Percentiles rank a stretch among this genome's conserved stretches.
Evolutionary conservation across 257 asterid species (phyloP).

Genomic region (Nyctanthes arbortristis): DNA sequence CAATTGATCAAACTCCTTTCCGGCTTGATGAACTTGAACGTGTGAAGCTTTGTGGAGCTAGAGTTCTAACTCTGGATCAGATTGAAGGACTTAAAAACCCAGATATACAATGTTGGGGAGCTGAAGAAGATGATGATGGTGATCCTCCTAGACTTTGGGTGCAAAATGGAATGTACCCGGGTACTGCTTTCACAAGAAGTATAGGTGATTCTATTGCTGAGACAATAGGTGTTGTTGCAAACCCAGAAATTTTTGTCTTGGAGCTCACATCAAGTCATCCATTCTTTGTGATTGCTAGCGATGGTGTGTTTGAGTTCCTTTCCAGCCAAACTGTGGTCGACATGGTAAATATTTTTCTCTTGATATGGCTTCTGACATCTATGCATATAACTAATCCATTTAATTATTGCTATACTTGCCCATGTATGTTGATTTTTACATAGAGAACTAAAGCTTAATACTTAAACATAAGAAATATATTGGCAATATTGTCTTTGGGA

Average conservation of each 20-base stretch:
- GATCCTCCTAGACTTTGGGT: constrained; percentile 99
- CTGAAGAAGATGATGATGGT: constrained; percentile 95
- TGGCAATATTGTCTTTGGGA: neutral
- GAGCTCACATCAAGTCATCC: constrained; percentile 78
- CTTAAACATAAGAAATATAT: neutral
- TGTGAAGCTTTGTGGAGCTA: constrained; percentile 91
- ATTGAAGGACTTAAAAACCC: constrained; percentile 91
- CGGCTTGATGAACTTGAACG: constrained; percentile 84
- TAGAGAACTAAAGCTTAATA: neutral
- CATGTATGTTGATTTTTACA: neutral
- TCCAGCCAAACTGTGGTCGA: constrained; percentile 95
- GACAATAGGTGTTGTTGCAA: constrained; percentile 86
- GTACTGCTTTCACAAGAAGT: constrained; percentile 97
- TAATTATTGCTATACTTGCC: neutral
- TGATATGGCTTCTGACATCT: neutral
- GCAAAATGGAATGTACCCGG: constrained; percentile 97
- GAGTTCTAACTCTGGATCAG: constrained; percentile 97
- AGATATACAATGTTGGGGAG: constrained; percentile 87
- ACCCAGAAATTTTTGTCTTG: constrained; percentile 84
- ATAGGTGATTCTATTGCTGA: constrained; percentile 96
- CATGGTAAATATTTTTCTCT: constrained; percentile 57
- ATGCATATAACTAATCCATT: neutral
- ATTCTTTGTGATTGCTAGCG: constrained; percentile 92
- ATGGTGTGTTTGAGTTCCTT: constrained; percentile 94
- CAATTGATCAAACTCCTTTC: constrained; percentile 91